Conservation (phyloP, 2,329 filamentous ascomycete genomes). For the Aspergillus transmontanensis region DNA sequence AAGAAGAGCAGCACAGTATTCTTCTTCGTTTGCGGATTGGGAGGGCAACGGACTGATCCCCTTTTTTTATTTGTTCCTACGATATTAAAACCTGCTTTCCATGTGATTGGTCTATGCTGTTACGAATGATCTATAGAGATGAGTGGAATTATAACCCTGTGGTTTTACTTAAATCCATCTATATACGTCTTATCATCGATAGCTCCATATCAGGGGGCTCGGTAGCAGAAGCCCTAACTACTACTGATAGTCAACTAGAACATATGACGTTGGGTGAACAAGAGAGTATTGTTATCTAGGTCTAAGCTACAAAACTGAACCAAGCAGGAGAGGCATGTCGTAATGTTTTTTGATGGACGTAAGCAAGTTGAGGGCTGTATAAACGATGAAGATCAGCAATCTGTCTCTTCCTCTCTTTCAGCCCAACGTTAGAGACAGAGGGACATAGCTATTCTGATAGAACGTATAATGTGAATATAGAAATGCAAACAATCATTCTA, state of each 20-base stretch:
- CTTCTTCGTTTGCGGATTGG: constrained; percentile 1
- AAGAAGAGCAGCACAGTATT: constrained; percentile 1
- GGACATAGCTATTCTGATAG: not conserved
- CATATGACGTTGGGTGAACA: not conserved
- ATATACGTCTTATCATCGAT: not conserved
- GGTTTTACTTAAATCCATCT: not conserved
- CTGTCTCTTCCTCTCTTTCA: not conserved
- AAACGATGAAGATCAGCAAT: not conserved
- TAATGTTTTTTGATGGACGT: not conserved
- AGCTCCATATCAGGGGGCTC: not conserved
- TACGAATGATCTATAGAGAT: constrained; percentile 46
- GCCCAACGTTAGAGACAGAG: not conserved
- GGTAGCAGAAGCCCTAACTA: not conserved
- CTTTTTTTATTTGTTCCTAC: constrained; percentile 1
- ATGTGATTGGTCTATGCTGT: constrained; percentile 39
- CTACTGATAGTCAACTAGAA: not conserved
- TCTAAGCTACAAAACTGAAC: not conserved
- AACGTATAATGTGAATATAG: not conserved
- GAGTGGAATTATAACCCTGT: constrained; percentile 32
- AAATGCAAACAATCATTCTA: not conserved
- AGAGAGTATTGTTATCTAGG: not conserved
- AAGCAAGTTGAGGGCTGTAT: not conserved
- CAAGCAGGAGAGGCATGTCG: not conserved
- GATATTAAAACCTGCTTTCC: constrained; percentile 22
- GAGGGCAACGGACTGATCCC: not conserved